phyloP scores from a whole-genome alignment of 495 filamentous ascomycete genomes.

The Neurospora africana region DNA sequence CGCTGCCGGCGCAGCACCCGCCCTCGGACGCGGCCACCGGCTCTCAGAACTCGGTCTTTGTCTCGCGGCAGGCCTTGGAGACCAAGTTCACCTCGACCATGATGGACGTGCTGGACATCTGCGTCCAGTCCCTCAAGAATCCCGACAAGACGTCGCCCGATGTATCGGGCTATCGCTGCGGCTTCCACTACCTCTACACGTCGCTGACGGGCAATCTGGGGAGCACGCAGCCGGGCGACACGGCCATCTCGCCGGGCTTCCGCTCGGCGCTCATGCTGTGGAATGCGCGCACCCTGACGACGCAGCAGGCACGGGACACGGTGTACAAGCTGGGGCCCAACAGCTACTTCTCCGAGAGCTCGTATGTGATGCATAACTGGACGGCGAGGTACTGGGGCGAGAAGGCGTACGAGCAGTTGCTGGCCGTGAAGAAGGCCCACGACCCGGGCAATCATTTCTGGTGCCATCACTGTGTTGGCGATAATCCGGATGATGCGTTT shows the following conservation, averaged over 20 bases:
- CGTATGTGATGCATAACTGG: not conserved
- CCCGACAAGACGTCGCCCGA: not conserved
- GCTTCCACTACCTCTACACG: constrained; percentile 3
- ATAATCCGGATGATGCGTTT: not conserved
- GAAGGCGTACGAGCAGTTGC: not conserved
- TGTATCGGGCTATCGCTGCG: not conserved
- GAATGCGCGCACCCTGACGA: not conserved
- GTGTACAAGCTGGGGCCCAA: not conserved
- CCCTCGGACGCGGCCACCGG: not conserved
- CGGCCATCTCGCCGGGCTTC: not conserved
- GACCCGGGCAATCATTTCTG: not conserved
- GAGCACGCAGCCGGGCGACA: not conserved
- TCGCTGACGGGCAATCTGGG: constrained; percentile 1
- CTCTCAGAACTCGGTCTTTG: constrained; percentile 1
- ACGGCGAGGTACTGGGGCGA: not conserved
- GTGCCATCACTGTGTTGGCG: not conserved
- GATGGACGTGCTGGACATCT: constrained; percentile 4
- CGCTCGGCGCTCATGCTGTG: not conserved
- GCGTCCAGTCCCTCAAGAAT: not conserved
- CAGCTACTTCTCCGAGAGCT: not conserved
- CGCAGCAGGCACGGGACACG: not conserved
- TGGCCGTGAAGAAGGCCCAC: not conserved
- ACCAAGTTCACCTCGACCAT: not conserved
- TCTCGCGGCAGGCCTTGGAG: constrained; percentile 1
- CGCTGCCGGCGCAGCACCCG: not conserved